Base-by-base conservation (phyloP, 1,284 basidiomycete species). In the Cryptococcus sp. region DNA sequence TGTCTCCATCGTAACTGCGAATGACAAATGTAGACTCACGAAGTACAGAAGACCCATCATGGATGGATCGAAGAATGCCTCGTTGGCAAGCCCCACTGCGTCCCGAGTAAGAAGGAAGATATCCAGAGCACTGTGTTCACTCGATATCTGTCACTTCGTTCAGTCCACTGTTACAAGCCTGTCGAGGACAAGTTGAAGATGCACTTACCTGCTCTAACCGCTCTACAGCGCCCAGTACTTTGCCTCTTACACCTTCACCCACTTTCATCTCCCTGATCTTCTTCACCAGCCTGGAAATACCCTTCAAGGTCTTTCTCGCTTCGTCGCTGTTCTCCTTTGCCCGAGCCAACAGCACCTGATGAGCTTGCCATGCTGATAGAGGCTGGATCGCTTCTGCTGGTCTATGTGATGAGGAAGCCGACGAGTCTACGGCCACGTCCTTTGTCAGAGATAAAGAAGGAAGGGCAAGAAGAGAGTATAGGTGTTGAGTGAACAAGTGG, bases 21-120 rank as follows among this genome's bases (percentile, higher is more conserved):
- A 34, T 34, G 29, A 10, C 5, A 44, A 20, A 34, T 13, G 3
- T 23, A 67, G 66, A 66, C 80, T 72, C 29, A 81, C 80, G 78
- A 99, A 99, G 77, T 99, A 99, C 23, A 99, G 82, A 69, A 97
- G 78, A 6, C 90, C 93, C 66, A 99, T 81, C 94, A 99, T 98
- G 38, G 87, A 88, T 0, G 94, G 96, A 74, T 93, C 91, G 80
- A 96, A 99, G 81, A 98, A 99, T 0, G 96, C 96, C 43, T 87
- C 83, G 16, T 91, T 94, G 3, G 93, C 86, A 39, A 89, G 81
- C 0, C 80, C 82, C 37, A 88, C 79, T 0, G 93, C 91, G 59
- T 82, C 77, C 7, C 85, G 82, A 1, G 90, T 89, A 63, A 85
- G 81, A 44, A 79, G 74, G 46, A 93, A 82, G 0, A 84, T 61